Percentiles rank a stretch among this genome's conserved stretches.
phyloP scores from a whole-genome alignment of 768 basidiomycete genomes.

The Macrocybe gigantea region DNA sequence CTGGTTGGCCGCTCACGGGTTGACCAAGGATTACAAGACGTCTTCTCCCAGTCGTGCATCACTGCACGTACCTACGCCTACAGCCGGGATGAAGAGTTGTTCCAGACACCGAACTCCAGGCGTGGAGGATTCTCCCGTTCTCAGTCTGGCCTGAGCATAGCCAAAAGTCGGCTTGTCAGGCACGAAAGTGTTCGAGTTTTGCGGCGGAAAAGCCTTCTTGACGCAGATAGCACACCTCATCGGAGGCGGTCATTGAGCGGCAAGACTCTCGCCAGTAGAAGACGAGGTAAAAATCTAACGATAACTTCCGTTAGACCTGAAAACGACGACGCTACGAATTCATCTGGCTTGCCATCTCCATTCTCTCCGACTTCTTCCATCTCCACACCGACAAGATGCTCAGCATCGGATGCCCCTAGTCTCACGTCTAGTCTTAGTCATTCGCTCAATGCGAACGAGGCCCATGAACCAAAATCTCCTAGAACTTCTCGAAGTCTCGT shows the following conservation, averaged over 20 bases:
- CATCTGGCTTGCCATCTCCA: slow-evolving; percentile 27
- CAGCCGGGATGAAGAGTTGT: slow-evolving; percentile 57
- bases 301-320: slow-evolving; percentile 1
- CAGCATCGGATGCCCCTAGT: slow-evolving; percentile 12
- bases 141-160: slow-evolving; percentile 54
- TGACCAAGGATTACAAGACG: slow-evolving; percentile 74
- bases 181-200: slow-evolving; percentile 70
- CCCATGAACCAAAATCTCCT: slow-evolving; percentile 14
- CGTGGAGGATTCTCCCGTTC: slow-evolving; percentile 45
- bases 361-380: slow-evolving; percentile 33
- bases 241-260: slow-evolving; percentile 18
- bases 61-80: slow-evolving; percentile 63
- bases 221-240: slow-evolving; percentile 20
- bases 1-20: slow-evolving; percentile 60
- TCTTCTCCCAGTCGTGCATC: slow-evolving; percentile 70
- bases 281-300: slow-evolving; percentile 28
- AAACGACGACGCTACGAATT: slow-evolving; percentile 5
- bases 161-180: slow-evolving; percentile 54
- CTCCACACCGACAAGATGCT: slow-evolving; percentile 10
- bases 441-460: slow-evolving; percentile 9
- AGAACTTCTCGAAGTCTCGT: slow-evolving; percentile 44
- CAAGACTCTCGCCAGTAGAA: slow-evolving; percentile 15
- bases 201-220: slow-evolving; percentile 45
- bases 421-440: slow-evolving; percentile 4
- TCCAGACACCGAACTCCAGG: slow-evolving; percentile 43